Base-by-base conservation (phyloP, 2,329 filamentous ascomycete genomes). In the Fusarium nelsonii region DNA sequence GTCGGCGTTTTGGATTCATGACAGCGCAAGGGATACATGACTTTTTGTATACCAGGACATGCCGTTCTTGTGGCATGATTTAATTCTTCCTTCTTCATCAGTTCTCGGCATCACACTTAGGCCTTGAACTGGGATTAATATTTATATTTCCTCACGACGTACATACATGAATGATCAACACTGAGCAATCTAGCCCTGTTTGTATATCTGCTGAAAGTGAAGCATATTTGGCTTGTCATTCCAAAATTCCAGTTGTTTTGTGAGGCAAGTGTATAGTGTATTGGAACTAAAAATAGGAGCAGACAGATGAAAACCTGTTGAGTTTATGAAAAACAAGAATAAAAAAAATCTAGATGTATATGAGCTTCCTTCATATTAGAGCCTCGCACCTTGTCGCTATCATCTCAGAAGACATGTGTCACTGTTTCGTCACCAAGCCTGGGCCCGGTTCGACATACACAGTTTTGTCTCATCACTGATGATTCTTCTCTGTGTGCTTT, bases 11-110 rank as follows among this genome's bases (percentile, higher is more conserved):
- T 57, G 39, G 37, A 50, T 48, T 45, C 15, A 67, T 60, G 33
- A 65, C 43, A 58, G 61, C 36, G 28, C 32, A 50, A 55, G 37
- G 44, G 46, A 39, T 45, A 48, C 57, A 54, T 4, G 61, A 68
- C 55, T 63, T 52, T 28, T 18, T 58, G 20, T 34, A 66, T 46
- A 41, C 12, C 32, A 52, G 48, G 20, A 34, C 18, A 52, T 52
- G 54, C 52, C 65, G 16, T 10, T 49, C 18, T 4, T 16, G 51
- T 60, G 61, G 46, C 37, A 39, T 18, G 23, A 49, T 60, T 41
- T 60, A 65, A 65, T 65, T 53, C 16, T 34, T 37, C 18, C 52
- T 51, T 26, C 7, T 28, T 43, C 11, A 11, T 33, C 14, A 10
- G 18, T 5, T 44, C n/a, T 32, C 11, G 20, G 10, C n/a, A 45